Evolutionary conservation across 805 yeast species (phyloP).

Genomic region (Candida taoyuanica): DNA sequence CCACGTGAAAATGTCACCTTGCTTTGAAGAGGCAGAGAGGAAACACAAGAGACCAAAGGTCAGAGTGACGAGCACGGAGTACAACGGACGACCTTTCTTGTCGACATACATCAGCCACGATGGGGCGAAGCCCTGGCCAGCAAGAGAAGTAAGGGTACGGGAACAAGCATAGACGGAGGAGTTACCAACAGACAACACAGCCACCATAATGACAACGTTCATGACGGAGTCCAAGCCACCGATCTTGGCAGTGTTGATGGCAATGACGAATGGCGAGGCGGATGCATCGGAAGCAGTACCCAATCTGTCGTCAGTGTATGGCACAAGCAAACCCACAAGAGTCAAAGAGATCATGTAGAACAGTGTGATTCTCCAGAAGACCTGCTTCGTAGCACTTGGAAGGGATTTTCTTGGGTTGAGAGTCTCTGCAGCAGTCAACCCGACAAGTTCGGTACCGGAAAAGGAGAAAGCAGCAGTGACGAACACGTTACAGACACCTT

Average conservation of each 20-base stretch:
- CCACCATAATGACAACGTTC: conserved; percentile 56
- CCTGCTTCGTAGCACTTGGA: conserved; percentile 47
- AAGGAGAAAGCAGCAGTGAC: conserved; percentile 67
- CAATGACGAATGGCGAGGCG: conserved; percentile 80
- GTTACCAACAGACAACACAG: conserved; percentile 36
- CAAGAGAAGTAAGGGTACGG: conserved; percentile 48
- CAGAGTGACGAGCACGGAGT: conserved; percentile 38
- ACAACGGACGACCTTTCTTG: conserved; percentile 49
- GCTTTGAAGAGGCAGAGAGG: conserved; percentile 53
- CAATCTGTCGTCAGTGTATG: conserved; percentile 47
- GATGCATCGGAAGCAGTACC: conserved; percentile 52
- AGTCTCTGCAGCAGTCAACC: conserved; percentile 46
- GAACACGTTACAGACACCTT: conserved; percentile 51
- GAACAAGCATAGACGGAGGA: conserved; percentile 49
- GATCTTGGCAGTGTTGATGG: conserved; percentile 59
- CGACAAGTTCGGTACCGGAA: conserved; percentile 61
- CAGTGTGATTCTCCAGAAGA: conserved; percentile 68
- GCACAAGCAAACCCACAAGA: conserved; percentile 66
- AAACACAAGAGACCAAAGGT: conserved; percentile 55
- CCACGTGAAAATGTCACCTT: conserved; percentile 65
- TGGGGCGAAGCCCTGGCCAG: conserved; percentile 50
- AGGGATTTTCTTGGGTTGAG: conserved; percentile 42
- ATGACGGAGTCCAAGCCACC: conserved; percentile 54
- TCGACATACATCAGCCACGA: conserved; percentile 42
- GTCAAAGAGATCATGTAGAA: conserved; percentile 60